phyloP scores from a whole-genome alignment of 768 basidiomycete species.

The Boletellus sp. region DNA sequence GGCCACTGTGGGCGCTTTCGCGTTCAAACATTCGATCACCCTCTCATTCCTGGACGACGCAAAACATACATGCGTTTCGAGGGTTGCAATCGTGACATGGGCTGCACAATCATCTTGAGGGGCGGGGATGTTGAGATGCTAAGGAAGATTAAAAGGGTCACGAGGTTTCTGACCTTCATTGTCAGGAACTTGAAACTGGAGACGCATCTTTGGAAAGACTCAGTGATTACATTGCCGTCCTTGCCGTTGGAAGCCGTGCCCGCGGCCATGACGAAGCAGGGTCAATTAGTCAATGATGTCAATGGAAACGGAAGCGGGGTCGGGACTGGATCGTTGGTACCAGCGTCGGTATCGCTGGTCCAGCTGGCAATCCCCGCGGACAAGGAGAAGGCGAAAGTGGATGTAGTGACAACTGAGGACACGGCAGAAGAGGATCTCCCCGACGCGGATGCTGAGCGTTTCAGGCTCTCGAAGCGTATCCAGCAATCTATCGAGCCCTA shows the following conservation, averaged over 20 bases:
- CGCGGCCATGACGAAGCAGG: slow-evolving; percentile 22
- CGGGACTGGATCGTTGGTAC: slow-evolving; percentile 11
- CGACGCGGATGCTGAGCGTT: slow-evolving; percentile 69
- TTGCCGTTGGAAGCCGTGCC: slow-evolving; percentile 68
- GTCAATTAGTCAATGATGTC: slow-evolving; percentile 20
- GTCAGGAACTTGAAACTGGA: slow-evolving; percentile 93
- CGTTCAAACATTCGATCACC: slow-evolving; percentile 93
- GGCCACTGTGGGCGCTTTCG: slow-evolving; percentile 85
- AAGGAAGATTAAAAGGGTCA: slow-evolving; percentile 85
- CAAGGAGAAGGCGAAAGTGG: slow-evolving; percentile 14
- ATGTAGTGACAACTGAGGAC: slow-evolving; percentile 23
- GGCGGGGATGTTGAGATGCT: slow-evolving; percentile 82
- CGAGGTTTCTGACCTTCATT: slow-evolving; percentile 87
- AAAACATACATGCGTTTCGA: slow-evolving; percentile 99
- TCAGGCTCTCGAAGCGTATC: slow-evolving; percentile 70
- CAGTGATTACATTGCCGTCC: slow-evolving; percentile 69
- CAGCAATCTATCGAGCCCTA: slow-evolving; percentile 83
- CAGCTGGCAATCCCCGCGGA: slow-evolving; percentile 20
- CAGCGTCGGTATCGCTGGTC: slow-evolving; percentile 24
- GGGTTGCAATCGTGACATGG: slow-evolving; percentile 88
- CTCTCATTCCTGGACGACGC: slow-evolving; percentile 86
- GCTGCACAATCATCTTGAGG: slow-evolving; percentile 89
- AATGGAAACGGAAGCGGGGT: slow-evolving; percentile 21
- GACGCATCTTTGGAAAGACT: slow-evolving; percentile 90
- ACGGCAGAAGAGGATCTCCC: slow-evolving; percentile 47